phyloP scores from a whole-genome alignment of 2,329 filamentous ascomycete species.

The Daldinia eschscholtzii region DNA sequence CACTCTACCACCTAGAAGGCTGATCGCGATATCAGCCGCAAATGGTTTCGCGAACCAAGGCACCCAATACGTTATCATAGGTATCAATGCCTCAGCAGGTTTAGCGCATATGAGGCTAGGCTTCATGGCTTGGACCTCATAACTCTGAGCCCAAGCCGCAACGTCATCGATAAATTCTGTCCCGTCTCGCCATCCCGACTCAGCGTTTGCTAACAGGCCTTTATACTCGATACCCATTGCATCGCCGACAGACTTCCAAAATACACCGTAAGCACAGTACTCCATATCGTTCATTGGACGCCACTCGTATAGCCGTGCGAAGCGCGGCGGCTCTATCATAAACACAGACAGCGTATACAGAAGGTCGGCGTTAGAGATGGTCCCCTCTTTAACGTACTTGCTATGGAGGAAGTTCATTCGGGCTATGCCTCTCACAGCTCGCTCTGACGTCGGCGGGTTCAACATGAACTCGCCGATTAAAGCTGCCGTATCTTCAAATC shows the following conservation, averaged over 20 bases:
- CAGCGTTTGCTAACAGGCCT: conserved; percentile 51
- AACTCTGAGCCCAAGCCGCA: conserved; percentile 62
- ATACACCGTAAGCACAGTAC: conserved; percentile 72
- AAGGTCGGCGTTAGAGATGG: conserved; percentile 55
- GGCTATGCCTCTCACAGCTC: conserved; percentile 53
- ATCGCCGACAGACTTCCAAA: conserved; percentile 79
- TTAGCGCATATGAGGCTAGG: conserved; percentile 63
- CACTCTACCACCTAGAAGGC: conserved; percentile 73
- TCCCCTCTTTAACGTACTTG: conserved; percentile 52
- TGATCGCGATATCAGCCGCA: conserved; percentile 64
- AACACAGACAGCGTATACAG: conserved; percentile 67
- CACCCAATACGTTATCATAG: conserved; percentile 69
- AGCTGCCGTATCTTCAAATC: conserved; percentile 52
- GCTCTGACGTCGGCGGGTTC: conserved; percentile 54
- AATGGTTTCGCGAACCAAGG: conserved; percentile 61
- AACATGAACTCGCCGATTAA: conserved; percentile 52
- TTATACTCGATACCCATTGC: conserved; percentile 73
- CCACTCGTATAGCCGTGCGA: conserved; percentile 78
- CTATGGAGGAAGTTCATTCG: conserved; percentile 58
- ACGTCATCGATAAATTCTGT: conserved; percentile 66
- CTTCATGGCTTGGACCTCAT: conserved; percentile 72
- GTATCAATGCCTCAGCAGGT: conserved; percentile 70
- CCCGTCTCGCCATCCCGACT: conserved; percentile 60
- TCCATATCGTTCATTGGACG: conserved; percentile 75
- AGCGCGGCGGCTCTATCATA: conserved; percentile 73